Evolutionary conservation across 179 eudicot species (phyloP), one percentile per base, ranked within the genome.

Genomic region (Gypsophila paniculata): DNA sequence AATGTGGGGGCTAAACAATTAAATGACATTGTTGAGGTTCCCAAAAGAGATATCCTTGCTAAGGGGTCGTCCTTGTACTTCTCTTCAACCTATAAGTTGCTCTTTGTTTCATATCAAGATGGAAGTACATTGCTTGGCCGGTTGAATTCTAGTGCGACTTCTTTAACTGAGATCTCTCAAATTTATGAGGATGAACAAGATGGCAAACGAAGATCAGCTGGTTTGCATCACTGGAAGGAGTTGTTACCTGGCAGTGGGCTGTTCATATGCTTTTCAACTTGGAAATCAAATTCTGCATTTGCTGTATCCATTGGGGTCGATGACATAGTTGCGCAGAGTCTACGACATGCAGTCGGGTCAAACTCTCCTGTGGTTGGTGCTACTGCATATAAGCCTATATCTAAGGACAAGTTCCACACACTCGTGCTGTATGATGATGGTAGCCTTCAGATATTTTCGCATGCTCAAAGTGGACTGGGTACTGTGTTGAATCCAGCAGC

Each of bases 371-470:
- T 93, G 80, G 99, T 95, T 69, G 99, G 99, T 73, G 80, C 89
- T 44, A 89, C 98, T 77, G 91, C 96, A 21, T 90, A 93, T 77
- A 90, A 84, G 85, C 98, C 99, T 51, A 74, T 95, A 76, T 89
- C 99, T 44, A 93, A 95, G 82, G 98, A 93, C 82, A 95, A 89
- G 79, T 82, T 87, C 42, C 99, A 95, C 77, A 84, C 89, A 82
- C 97, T 95, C 76, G 86, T 93, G 77, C 83, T 95, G 75, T 96
- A 93, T 83, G 99, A 95, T 79, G 99, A 95, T 85, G 99, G 99
- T 54, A 95, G 99, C 83, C 98, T 95, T 74, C 99, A 93, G 85
- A 95, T 95, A 75, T 93, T 90, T 83, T 88, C 98, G 5, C 95
- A 84, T 78, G 75, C 80, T 65, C 93, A 90, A 61, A 72, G 81